Percentiles rank a stretch among this genome's conserved stretches.
Evolutionary conservation across 345 rosid species (phyloP).

Genomic region (Syzygium aromaticum): DNA sequence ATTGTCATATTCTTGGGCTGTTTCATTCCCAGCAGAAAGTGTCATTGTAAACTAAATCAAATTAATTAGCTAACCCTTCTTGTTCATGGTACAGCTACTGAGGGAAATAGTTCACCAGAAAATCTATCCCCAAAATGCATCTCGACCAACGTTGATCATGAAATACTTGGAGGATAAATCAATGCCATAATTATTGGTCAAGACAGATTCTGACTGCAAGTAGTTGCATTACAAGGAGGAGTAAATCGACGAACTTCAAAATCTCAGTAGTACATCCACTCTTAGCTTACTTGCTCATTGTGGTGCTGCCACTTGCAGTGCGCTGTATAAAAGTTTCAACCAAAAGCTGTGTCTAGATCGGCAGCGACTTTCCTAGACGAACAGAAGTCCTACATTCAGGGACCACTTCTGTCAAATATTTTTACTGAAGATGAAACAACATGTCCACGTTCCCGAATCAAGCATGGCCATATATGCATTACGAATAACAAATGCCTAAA

Average conservation of each 20-base stretch:
- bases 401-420: not conserved
- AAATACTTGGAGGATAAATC: constrained; percentile 35
- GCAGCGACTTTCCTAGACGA: not conserved
- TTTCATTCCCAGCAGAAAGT: not conserved
- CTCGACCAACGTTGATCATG: constrained; percentile 45
- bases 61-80: not conserved
- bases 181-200: constrained; percentile 30
- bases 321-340: not conserved
- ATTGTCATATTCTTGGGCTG: not conserved
- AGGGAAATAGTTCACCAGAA: constrained; percentile 76
- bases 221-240: not conserved
- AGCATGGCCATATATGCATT: no score
- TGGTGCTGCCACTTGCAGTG: not conserved
- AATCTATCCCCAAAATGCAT: constrained; percentile 33
- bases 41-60: not conserved
- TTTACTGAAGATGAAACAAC: not conserved
- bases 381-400: not conserved
- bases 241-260: not conserved
- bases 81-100: constrained; percentile 39
- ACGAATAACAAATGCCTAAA: no score
- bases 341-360: not conserved
- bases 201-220: constrained; percentile 89
- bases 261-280: not conserved
- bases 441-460: not conserved
- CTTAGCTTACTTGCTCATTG: not conserved